Evolutionary conservation across 768 basidiomycete genomes (phyloP), one percentile per base, ranked within the genome.

Genomic region (Phaeolepiota aurea): DNA sequence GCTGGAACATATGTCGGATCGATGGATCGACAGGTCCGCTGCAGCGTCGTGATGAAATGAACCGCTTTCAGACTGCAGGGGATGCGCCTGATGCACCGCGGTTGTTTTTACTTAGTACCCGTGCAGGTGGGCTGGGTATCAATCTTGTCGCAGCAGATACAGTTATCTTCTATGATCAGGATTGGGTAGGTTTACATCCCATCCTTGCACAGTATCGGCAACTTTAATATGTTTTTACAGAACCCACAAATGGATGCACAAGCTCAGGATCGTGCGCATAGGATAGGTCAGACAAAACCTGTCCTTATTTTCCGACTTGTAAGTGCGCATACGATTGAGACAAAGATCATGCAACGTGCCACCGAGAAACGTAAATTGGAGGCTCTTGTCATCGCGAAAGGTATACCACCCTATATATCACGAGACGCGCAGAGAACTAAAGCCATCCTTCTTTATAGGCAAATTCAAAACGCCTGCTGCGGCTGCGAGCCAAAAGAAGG

Each of bases 171-270:
- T 93, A 90, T 52, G 90, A 92, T 53, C 82, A 86, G 46, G 88
- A 91, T 56, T 91, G 88, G 88, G 83, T 90, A 56, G 20, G 74
- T 59, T 20, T 16, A 10, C 39, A 37, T 37, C 11, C 31, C 13
- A n/a, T n/a, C n/a, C n/a, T n/a, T n/a, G n/a, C n/a, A n/a, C n/a
- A n/a, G n/a, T n/a, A n/a, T 31, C 14, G 9, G 10, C 14, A 31
- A 31, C 28, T 14, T 14, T 31, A 31, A 31, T 10, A 31, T 31
- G 28, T 7, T 19, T 13, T 33, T 19, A 40, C 12, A 89, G 87
- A 90, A 89, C 52, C 92, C 93, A 0, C 93, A 96, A 65, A 92
- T 93, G 81, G 94, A 99, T 48, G 69, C 87, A 2, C 94, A 99
- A 63, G 94, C 94, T 0, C 88, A 92, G 56, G 94, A 96, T 51